Evolutionary conservation across 164 flowering plant genomes (phyloP).

Genomic region (Magnolia kwangsiensis): DNA sequence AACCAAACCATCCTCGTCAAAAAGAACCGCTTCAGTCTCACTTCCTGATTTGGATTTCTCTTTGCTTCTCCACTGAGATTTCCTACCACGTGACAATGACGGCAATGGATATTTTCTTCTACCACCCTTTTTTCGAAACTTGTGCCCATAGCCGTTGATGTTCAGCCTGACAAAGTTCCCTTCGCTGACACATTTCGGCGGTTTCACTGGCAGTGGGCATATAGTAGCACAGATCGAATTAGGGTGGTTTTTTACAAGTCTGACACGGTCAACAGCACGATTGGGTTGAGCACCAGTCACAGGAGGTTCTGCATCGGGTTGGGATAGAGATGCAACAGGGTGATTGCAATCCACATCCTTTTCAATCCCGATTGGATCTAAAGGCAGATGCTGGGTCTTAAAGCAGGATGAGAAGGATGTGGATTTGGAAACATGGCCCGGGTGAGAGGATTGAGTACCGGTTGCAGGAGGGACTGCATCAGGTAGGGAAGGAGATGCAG

Average conservation of each 20-base stretch:
- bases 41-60: conserved; percentile 22
- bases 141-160: conserved; percentile 57
- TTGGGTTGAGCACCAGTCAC: not conserved
- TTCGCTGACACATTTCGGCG: conserved; percentile 41
- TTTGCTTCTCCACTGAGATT: conserved; percentile 31
- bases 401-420: conserved; percentile 34
- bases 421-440: conserved; percentile 40
- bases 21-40: conserved; percentile 22
- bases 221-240: not conserved
- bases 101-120: conserved; percentile 11
- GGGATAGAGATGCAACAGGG: not conserved
- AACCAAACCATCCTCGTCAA: conserved; percentile 51
- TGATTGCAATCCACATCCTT: not conserved
- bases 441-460: conserved; percentile 18
- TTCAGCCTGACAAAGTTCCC: conserved; percentile 90
- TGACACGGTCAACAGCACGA: conserved; percentile 6
- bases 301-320: not conserved
- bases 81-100: conserved; percentile 8
- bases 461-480: conserved; percentile 5
- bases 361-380: conserved; percentile 25
- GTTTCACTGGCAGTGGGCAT: not conserved
- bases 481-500: not conserved
- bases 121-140: conserved; percentile 35
- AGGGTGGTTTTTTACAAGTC: conserved; percentile 28
- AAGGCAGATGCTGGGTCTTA: conserved; percentile 27